Conservation (phyloP, 2,329 filamentous ascomycete species). For the Trichophyton verrucosum region DNA sequence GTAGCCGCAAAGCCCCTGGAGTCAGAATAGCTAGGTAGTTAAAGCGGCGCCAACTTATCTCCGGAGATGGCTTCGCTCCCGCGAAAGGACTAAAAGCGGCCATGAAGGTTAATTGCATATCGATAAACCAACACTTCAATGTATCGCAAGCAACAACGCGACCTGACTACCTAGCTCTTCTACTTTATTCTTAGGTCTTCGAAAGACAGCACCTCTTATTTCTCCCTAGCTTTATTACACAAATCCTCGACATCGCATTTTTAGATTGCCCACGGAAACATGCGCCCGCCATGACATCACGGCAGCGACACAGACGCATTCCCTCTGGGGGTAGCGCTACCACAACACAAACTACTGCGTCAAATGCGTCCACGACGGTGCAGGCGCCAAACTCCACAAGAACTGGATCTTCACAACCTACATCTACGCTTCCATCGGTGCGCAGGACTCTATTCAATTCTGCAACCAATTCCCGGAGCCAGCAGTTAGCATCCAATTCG, state of each 20-base stretch:
- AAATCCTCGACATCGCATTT: neutral
- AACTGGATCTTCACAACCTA: neutral
- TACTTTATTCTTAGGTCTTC: neutral
- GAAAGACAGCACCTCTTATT: neutral
- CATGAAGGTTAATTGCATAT: neutral
- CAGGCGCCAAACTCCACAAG: conserved; percentile 1
- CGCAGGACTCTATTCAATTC: conserved; percentile 13
- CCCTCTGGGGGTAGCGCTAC: conserved; percentile 10
- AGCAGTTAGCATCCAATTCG: conserved; percentile 2
- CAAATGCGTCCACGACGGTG: conserved; percentile 8
- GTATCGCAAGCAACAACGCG: neutral
- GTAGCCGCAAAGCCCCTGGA: neutral
- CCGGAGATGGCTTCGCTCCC: neutral
- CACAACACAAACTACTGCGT: conserved; percentile 4
- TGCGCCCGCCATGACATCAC: conserved; percentile 6
- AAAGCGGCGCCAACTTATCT: neutral
- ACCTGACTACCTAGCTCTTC: neutral
- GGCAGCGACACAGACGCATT: conserved; percentile 10
- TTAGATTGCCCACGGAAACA: neutral
- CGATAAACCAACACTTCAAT: neutral
- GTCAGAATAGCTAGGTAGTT: neutral
- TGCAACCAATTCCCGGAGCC: conserved; percentile 1
- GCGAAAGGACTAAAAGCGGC: neutral
- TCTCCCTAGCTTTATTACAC: neutral
- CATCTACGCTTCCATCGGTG: conserved; percentile 6